phyloP scores from a whole-genome alignment of 768 basidiomycete genomes.

The Tulasnella sp. region DNA sequence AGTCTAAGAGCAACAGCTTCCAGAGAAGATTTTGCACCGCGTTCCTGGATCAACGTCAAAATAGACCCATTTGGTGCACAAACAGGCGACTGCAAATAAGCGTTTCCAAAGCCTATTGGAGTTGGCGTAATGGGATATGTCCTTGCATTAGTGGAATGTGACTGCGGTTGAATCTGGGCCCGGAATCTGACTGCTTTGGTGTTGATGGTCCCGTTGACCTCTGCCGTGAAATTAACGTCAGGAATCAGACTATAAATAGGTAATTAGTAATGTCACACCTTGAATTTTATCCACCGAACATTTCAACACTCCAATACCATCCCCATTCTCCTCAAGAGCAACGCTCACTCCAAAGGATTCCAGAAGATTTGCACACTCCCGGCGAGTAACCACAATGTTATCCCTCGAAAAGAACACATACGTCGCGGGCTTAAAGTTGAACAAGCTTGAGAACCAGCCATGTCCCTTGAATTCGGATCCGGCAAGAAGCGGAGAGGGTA shows the following conservation, averaged over 20 bases:
- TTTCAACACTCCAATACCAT: slow-evolving; percentile 2
- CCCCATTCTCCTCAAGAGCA: slow-evolving; percentile 5
- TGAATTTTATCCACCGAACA: slow-evolving; percentile 8
- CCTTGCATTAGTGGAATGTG: too few species aligned
- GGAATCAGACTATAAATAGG: background rate
- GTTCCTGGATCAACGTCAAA: slow-evolving; percentile 8
- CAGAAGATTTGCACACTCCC: slow-evolving; percentile 8
- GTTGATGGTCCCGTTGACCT: background rate
- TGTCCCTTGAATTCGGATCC: slow-evolving; percentile 10
- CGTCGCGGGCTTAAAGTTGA: slow-evolving; percentile 13
- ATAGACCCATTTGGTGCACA: background rate
- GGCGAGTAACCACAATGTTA: background rate
- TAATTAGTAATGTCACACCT: background rate
- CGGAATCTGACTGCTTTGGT: slow-evolving; percentile 9
- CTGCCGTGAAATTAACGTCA: background rate
- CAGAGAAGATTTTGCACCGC: slow-evolving; percentile 7
- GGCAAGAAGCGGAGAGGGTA: slow-evolving; percentile 10
- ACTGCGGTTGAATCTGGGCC: slow-evolving; percentile 1
- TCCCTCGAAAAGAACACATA: slow-evolving; percentile 1
- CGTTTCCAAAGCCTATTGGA: too few species aligned
- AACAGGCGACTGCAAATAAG: background rate
- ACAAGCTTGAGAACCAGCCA: slow-evolving; percentile 15
- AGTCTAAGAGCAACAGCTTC: slow-evolving; percentile 11
- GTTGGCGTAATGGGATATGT: slow-evolving; percentile 2
- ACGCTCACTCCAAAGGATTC: slow-evolving; percentile 12